Evolutionary conservation across 2,329 filamentous ascomycete species (phyloP).

Genomic region (Xylariomycetidae sp.): DNA sequence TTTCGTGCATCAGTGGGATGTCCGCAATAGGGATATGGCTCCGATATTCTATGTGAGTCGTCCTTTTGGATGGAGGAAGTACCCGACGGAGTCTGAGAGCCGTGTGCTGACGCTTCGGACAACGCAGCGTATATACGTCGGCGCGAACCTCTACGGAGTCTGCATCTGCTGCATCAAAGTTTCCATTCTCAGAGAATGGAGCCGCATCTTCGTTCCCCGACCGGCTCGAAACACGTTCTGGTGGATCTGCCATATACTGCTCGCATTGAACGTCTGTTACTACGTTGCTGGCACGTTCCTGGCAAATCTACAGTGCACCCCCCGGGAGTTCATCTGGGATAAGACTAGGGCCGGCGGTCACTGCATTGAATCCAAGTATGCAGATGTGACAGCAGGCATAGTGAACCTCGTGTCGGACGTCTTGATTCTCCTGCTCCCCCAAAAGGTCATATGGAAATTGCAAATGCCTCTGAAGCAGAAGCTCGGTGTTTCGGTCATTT

Average conservation of each 20-base stretch:
- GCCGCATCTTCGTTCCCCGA: slow-evolving; percentile 12
- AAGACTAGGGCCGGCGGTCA: slow-evolving; percentile 10
- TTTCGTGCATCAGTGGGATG: slow-evolving; percentile 16
- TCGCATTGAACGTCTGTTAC: slow-evolving; percentile 8
- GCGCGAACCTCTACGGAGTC: slow-evolving; percentile 9
- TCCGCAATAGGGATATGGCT: slow-evolving; percentile 8
- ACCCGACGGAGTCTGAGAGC: not conserved
- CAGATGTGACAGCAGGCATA: slow-evolving; percentile 11
- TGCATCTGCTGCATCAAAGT: slow-evolving; percentile 11
- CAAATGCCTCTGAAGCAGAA: slow-evolving; percentile 6
- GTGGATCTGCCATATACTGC: slow-evolving; percentile 13
- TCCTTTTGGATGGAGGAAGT: not conserved
- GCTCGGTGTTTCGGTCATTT: slow-evolving; percentile 8
- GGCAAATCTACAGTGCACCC: slow-evolving; percentile 8
- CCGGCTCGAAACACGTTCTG: slow-evolving; percentile 13
- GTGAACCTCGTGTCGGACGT: slow-evolving; percentile 13
- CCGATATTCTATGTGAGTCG: slow-evolving; percentile 11
- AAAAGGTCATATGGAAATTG: slow-evolving; percentile 10
- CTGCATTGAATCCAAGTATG: slow-evolving; percentile 9
- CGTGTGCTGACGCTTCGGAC: slow-evolving; percentile 3
- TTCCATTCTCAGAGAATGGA: slow-evolving; percentile 15
- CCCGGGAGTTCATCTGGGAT: slow-evolving; percentile 13
- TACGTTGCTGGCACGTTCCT: slow-evolving; percentile 5
- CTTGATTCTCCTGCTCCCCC: slow-evolving; percentile 7
- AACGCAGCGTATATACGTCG: slow-evolving; percentile 14